These are phyloP conservation scores for Rhodotorula taiwanensis DNA, from an alignment of 768 basidiomycete genomes.

Conservation along the genomic window DNA sequence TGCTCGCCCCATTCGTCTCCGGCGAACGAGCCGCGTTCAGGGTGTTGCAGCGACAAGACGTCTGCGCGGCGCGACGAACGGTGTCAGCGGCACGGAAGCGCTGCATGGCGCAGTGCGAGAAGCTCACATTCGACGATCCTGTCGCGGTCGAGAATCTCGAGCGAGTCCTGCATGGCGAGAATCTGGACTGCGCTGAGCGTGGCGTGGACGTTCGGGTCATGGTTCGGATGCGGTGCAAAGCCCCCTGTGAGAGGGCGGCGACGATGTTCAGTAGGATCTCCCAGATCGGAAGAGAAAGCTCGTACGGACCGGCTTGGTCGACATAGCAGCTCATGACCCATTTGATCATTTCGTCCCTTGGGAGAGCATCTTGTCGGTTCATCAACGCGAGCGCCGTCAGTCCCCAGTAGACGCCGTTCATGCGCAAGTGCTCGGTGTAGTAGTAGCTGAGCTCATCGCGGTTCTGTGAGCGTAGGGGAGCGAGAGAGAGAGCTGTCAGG, in stretches of 20 bases:
- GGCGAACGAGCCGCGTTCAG: slow-evolving; percentile 76
- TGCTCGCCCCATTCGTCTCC: slow-evolving; percentile 88
- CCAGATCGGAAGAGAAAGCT: background rate
- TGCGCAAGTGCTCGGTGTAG: slow-evolving; percentile 84
- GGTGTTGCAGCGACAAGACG: slow-evolving; percentile 68
- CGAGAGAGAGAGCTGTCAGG: background rate
- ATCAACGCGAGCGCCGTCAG: slow-evolving; percentile 78
- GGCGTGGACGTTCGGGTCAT: slow-evolving; percentile 80
- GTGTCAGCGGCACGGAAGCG: no score
- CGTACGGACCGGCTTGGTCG: slow-evolving; percentile 63
- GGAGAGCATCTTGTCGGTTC: slow-evolving; percentile 67
- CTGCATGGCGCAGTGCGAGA: no score
- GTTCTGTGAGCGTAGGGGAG: background rate
- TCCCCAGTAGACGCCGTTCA: slow-evolving; percentile 98
- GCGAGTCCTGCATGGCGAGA: slow-evolving; percentile 71
- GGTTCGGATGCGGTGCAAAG: slow-evolving; percentile 85
- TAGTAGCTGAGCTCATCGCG: slow-evolving; percentile 49
- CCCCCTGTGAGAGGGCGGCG: slow-evolving; percentile 51
- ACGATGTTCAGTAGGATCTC: no score
- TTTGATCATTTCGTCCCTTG: slow-evolving; percentile 71
- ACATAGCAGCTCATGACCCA: slow-evolving; percentile 97
- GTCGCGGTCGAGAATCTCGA: slow-evolving; percentile 62
- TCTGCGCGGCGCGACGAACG: slow-evolving; percentile 50
- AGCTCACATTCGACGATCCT: slow-evolving; percentile 67
- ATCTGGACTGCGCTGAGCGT: slow-evolving; percentile 92